These are phyloP conservation scores for Solanum gandarillasii DNA, from an alignment of 257 asterid genomes.

Conservation along the genomic window DNA sequence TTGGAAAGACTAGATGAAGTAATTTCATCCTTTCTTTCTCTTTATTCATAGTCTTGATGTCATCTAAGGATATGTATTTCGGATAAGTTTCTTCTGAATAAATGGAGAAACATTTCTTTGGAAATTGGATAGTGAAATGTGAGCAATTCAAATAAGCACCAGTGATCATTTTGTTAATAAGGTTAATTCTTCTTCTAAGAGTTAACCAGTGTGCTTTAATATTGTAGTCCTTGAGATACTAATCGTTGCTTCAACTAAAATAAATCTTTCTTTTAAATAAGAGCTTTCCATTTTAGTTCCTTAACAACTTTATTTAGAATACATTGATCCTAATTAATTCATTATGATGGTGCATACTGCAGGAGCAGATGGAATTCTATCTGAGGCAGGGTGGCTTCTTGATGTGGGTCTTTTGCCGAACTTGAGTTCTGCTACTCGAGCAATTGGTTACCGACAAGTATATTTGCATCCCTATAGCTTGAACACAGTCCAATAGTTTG, in stretches of 20 bases:
- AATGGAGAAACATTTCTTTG: not conserved
- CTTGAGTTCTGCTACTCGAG: slow-evolving; percentile 84
- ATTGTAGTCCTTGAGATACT: not conserved
- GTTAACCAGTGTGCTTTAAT: not conserved
- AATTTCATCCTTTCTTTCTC: not conserved
- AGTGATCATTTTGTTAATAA: not conserved
- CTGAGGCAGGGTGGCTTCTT: slow-evolving; percentile 88
- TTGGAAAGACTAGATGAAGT: not conserved
- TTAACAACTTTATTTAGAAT: not conserved
- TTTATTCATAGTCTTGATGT: not conserved
- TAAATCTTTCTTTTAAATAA: not conserved
- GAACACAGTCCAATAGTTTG: not conserved
- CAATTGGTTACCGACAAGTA: slow-evolving; percentile 98
- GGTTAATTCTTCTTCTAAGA: not conserved
- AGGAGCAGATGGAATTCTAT: slow-evolving; percentile 64
- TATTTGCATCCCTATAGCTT: not conserved
- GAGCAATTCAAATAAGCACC: not conserved
- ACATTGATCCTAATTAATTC: not conserved
- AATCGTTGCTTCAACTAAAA: not conserved
- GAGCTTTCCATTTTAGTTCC: not conserved
- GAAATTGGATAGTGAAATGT: not conserved
- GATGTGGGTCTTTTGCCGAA: slow-evolving; percentile 83
- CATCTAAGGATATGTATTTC: not conserved
- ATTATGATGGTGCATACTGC: not conserved
- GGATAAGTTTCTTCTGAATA: not conserved